phyloP scores from a whole-genome alignment of 148 eudicot species.

The Heliosperma pusillum region DNA sequence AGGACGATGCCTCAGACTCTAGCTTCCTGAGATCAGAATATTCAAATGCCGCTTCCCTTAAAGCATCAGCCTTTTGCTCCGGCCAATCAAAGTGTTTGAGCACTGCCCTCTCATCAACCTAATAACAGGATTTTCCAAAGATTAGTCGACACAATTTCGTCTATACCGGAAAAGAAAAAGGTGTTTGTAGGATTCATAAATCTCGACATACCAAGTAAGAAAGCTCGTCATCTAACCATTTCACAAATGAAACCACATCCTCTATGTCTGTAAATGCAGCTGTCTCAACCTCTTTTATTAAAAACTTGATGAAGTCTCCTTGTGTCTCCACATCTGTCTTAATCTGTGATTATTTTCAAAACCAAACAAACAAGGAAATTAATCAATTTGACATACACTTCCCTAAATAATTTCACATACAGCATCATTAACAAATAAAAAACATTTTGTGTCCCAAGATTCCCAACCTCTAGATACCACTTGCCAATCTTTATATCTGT shows the following conservation, averaged over 20 bases:
- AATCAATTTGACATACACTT: not conserved
- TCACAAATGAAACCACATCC: conserved; percentile 86
- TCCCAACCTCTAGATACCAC: too few relatives aligned
- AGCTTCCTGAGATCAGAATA: conserved; percentile 88
- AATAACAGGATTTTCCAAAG: not conserved
- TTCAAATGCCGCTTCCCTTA: conserved; percentile 97
- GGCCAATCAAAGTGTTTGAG: conserved; percentile 97
- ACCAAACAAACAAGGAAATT: not conserved
- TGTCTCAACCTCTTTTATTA: conserved; percentile 73
- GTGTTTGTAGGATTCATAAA: not conserved
- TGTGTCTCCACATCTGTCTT: conserved; percentile 91
- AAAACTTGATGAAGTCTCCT: conserved; percentile 74
- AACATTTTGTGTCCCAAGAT: too few relatives aligned
- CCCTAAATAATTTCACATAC: not conserved
- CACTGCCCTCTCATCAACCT: conserved; percentile 98
- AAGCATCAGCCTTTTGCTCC: conserved; percentile 88
- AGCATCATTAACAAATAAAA: not conserved
- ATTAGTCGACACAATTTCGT: not conserved
- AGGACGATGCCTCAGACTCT: conserved; percentile 66
- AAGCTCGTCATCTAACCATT: conserved; percentile 96
- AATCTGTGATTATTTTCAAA: conserved; percentile 41
- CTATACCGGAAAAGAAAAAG: not conserved
- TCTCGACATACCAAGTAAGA: conserved; percentile 66
- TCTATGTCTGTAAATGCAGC: conserved; percentile 78
- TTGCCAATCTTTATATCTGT: too few relatives aligned